Evolutionary conservation across 805 yeast genomes (phyloP).

Genomic region (Monosporozyma servazzii): DNA sequence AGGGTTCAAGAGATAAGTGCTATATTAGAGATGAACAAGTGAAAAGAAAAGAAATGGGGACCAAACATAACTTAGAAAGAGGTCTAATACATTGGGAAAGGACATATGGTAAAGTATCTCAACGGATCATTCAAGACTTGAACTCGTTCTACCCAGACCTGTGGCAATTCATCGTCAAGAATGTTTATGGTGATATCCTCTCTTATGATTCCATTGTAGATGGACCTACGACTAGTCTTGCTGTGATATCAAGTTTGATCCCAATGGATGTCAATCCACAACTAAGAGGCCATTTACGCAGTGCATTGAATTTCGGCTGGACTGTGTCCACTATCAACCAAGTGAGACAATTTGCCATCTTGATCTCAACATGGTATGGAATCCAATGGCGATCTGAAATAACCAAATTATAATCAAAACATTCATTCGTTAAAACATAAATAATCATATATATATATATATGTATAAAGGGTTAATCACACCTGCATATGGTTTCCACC

Average conservation of each 20-base stretch:
- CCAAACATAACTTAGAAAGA: slow-evolving; percentile 19
- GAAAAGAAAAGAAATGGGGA: not conserved
- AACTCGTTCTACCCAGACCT: slow-evolving; percentile 71
- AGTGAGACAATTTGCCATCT: slow-evolving; percentile 53
- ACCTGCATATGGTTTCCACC: slow-evolving; percentile 22
- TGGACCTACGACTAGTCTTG: slow-evolving; percentile 61
- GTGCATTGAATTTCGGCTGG: slow-evolving; percentile 73
- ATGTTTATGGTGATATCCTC: slow-evolving; percentile 68
- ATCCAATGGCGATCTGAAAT: slow-evolving; percentile 40
- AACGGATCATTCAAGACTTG: slow-evolving; percentile 58
- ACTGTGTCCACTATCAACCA: slow-evolving; percentile 48
- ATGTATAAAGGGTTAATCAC: slow-evolving; percentile 3
- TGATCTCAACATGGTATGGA: slow-evolving; percentile 65
- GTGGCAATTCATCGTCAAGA: slow-evolving; percentile 58
- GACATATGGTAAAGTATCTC: slow-evolving; percentile 64
- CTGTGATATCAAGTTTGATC: slow-evolving; percentile 65
- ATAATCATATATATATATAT: not conserved
- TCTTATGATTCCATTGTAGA: slow-evolving; percentile 52
- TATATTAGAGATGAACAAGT: not conserved
- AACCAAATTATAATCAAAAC: slow-evolving; percentile 15
- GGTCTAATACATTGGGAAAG: slow-evolving; percentile 63
- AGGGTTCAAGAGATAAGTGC: not conserved
- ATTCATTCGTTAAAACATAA: too few relatives aligned
- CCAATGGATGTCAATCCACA: slow-evolving; percentile 95
- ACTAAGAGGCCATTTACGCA: slow-evolving; percentile 77